Evolutionary conservation across 306 rosid species (phyloP), one percentile per base, ranked within the genome.

Genomic region (Fagus sylvatica): DNA sequence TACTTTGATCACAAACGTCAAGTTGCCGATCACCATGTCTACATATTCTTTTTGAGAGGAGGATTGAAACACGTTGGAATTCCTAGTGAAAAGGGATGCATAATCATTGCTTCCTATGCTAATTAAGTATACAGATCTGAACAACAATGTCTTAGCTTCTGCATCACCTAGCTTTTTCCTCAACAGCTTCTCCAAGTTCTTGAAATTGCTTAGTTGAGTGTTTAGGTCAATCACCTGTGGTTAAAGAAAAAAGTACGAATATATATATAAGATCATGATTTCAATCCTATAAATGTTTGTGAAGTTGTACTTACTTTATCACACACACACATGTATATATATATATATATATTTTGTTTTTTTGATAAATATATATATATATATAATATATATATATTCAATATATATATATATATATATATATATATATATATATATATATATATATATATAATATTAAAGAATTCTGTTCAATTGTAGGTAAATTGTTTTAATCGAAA

Each of bases 121-220:
- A 1, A 78, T 28, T 43, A 84, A 3, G 76, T 83, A 82, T 15
- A 87, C 84, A 59, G 87, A 75, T 32, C 75, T 60, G 15, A 86
- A 78, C 0, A 91, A 1, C 59, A 88, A 56, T n/a, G 41, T 42
- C 49, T 79, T 59, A 13, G 84, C 78, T 81, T 73, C 76, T 59
- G 41, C 55, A 6, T 72, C 34, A 11, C 90, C 92, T 3, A 83
- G 66, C 41, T 77, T 81, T 61, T 74, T 2, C 53, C 56, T 85
- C 4, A 86, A 33, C 5, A 62, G 2, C 37, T 62, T 84, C 67
- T 57, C 84, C 12, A 88, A 74, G 9, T 68, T 85, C 75, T 85
- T 82, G 66, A 88, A 86, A 69, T 81, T 61, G 37, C 76, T 48
- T 17, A 84, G 70, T 76, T 91, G 94, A 53, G 87, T 78, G 5